Evolutionary conservation across 768 basidiomycete species (phyloP).

Genomic region (Phaeolepiota aurea): DNA sequence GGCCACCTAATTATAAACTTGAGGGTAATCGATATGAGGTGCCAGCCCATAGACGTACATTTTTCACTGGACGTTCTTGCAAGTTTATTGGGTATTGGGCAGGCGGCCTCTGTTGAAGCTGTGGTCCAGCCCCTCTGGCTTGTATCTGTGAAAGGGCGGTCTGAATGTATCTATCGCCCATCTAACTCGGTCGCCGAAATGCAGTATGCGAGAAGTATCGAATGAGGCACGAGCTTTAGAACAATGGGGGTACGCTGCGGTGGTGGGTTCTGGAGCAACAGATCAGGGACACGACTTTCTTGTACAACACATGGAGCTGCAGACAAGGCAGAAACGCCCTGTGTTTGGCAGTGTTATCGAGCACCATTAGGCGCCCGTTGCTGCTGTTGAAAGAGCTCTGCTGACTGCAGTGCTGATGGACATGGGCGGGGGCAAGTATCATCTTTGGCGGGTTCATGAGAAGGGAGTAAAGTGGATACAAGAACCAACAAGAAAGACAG

Average conservation of each 20-base stretch:
- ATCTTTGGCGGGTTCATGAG: neutral
- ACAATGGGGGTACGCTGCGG: no score
- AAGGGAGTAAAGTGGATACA: neutral
- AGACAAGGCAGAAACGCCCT: neutral
- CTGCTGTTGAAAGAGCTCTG: neutral
- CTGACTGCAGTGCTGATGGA: neutral
- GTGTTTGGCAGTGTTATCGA: conserved; percentile 4
- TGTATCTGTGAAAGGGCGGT: conserved; percentile 2
- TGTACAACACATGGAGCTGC: neutral
- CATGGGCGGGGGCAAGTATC: neutral
- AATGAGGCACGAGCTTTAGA: neutral
- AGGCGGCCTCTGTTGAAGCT: conserved; percentile 3
- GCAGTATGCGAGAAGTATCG: neutral
- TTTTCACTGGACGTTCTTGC: neutral
- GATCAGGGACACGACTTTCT: neutral
- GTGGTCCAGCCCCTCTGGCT: neutral
- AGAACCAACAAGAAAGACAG: conserved; percentile 1
- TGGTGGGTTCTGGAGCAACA: neutral
- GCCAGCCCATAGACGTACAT: neutral
- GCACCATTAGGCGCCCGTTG: conserved; percentile 1
- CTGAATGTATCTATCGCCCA: conserved; percentile 4
- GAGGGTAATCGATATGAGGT: no score
- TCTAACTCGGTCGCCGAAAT: no score
- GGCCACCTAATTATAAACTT: conserved; percentile 43
- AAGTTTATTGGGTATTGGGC: neutral